phyloP scores from a whole-genome alignment of 2,329 filamentous ascomycete species.

The Chaetomiaceae sp. region DNA sequence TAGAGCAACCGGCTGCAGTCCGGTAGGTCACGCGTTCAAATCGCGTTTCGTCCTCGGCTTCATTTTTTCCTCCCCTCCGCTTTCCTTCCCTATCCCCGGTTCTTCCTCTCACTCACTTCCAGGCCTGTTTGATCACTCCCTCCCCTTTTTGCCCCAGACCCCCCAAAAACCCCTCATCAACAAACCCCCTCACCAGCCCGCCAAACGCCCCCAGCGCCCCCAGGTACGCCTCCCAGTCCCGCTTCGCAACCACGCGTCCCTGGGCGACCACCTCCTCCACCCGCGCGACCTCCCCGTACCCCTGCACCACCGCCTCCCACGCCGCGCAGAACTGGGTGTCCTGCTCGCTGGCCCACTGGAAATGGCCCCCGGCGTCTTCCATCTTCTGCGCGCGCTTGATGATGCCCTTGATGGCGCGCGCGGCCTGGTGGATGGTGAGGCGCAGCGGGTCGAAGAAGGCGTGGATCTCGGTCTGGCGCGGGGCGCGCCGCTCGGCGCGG shows the following conservation, averaged over 20 bases:
- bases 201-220: not conserved
- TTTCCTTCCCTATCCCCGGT: not conserved
- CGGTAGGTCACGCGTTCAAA: constrained; percentile 17
- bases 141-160: not conserved
- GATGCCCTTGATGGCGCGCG: no score
- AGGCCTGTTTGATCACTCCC: no score
- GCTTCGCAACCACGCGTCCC: no score
- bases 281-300: not conserved
- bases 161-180: not conserved
- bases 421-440: no score
- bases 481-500: not conserved
- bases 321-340: not conserved
- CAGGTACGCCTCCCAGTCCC: constrained; percentile 1
- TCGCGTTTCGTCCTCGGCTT: constrained; percentile 10
- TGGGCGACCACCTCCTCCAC: not conserved
- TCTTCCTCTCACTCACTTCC: no score
- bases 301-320: not conserved
- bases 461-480: not conserved
- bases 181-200: not conserved
- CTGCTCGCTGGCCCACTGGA: not conserved
- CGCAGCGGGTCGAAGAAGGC: not conserved
- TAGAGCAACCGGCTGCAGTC: constrained; percentile 16
- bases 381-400: not conserved
- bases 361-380: not conserved
- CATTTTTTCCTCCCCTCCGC: no score